A percentile compares a stretch with the other conserved stretches of the same genome.
These are phyloP conservation scores for Aschersonia sp. DNA, from an alignment of 2,329 filamentous ascomycete species.

Conservation along the genomic window DNA sequence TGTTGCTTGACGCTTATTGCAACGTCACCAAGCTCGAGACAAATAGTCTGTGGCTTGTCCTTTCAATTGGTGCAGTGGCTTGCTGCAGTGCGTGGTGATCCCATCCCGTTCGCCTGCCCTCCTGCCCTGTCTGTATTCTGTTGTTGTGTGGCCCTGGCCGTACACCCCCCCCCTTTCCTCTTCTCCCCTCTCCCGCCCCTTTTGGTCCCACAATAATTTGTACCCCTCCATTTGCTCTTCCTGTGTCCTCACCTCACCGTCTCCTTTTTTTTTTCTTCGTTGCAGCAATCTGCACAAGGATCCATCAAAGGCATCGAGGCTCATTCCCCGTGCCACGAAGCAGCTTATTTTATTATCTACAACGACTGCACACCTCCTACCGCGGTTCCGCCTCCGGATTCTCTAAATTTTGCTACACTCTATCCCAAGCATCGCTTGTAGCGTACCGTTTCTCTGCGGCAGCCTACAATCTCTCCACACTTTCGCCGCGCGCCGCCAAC, in stretches of 20 bases:
- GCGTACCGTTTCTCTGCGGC: background rate
- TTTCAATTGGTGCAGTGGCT: background rate
- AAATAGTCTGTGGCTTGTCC: background rate
- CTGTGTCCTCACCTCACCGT: slow-evolving; percentile 6
- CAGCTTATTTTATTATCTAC: slow-evolving; percentile 9
- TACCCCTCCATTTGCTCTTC: slow-evolving; percentile 18
- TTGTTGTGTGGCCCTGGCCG: background rate
- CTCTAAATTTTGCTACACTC: background rate
- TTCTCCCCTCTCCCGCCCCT: background rate
- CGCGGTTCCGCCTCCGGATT: background rate
- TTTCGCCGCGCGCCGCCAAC: background rate
- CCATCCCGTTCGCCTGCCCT: background rate
- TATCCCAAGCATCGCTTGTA: background rate
- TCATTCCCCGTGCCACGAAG: background rate
- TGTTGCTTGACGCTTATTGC: background rate
- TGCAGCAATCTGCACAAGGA: background rate
- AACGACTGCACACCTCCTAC: slow-evolving; percentile 9
- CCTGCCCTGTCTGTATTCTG: background rate
- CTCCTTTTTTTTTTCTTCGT: slow-evolving; percentile 10
- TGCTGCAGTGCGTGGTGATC: background rate
- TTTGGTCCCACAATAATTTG: slow-evolving; percentile 21
- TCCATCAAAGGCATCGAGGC: background rate
- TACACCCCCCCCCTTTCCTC: background rate
- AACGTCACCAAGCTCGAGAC: background rate
- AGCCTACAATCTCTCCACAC: too few species aligned